Evolutionary conservation across 495 filamentous ascomycete species (phyloP), one percentile per base, ranked within the genome.

Genomic region (Massariosphaeria phaeospora): DNA sequence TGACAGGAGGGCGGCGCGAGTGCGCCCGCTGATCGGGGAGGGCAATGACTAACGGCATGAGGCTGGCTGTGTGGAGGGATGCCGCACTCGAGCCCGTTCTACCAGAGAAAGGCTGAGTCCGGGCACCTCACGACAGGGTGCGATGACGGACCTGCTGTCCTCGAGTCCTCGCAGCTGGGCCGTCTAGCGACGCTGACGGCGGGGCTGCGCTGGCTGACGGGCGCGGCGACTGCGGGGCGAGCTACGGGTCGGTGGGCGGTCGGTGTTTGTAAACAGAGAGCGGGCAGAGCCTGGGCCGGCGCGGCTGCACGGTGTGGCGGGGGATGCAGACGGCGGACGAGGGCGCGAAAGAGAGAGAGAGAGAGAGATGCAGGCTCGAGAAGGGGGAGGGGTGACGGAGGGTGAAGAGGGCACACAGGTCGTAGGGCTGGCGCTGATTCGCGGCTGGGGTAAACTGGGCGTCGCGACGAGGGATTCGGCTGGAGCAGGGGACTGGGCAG

Each of bases 1-100:
- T 2, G 2, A 40, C 38, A 40, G 38, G 8, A 54, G 45, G 49
- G 31, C 49, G 55, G 48, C 61, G 55, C 45, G 53, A 57, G 52
- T 52, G 51, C 50, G 54, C 33, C 29, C 53, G 55, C 38, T 44
- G 61, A 48, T 57, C 50, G 56, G 61, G 61, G 51, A 64, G 57
- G 52, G 61, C 57, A 60, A 64, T 57, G 57, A 64, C 57, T 64
- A 64, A 60, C 57, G 56, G 57, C 61, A 64, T 64, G 51, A 39
- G 39, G 57, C 51, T 59, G 45, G 41, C 41, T 30, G 36, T 33
- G 20, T 29, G 57, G 51, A 44, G 55, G 42, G 51, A 50, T 46
- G 51, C 44, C 57, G 52, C 15, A 55, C 52, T 52, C 52, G 42
- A 48, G 45, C 53, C 61, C 55, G 49, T 64, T 57, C 61, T 64